phyloP scores from a whole-genome alignment of 2,329 filamentous ascomycete genomes.

The Pseudocercospora vitis region DNA sequence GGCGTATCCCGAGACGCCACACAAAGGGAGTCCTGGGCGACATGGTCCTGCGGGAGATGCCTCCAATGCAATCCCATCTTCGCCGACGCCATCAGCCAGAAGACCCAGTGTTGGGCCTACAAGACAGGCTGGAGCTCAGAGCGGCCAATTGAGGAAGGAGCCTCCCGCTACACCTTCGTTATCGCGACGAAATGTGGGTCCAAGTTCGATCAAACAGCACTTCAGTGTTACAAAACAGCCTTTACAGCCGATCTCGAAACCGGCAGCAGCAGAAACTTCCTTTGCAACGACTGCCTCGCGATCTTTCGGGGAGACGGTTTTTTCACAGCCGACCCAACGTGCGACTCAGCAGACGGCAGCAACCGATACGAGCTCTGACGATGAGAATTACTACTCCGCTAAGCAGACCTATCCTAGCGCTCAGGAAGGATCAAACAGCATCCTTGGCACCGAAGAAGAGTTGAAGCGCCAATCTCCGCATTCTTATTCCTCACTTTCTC shows the following conservation, averaged over 20 bases:
- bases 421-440: neutral
- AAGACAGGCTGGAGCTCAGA: neutral
- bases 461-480: slow-evolving; percentile 10
- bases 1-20: neutral
- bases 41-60: too few species aligned
- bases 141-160: neutral
- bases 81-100: neutral
- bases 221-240: slow-evolving; percentile 1
- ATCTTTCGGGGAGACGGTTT: slow-evolving; percentile 19
- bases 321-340: slow-evolving; percentile 2
- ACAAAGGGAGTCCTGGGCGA: too few species aligned
- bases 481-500: slow-evolving; percentile 13
- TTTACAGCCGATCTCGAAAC: neutral
- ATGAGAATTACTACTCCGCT: neutral
- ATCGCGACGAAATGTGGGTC: neutral
- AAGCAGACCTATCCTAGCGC: neutral
- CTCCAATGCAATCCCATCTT: neutral
- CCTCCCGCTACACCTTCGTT: neutral
- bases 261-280: neutral
- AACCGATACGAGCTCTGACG: slow-evolving; percentile 18
- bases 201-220: neutral
- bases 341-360: slow-evolving; percentile 19
- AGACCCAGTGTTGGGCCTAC: neutral
- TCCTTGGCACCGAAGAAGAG: neutral
- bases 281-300: slow-evolving; percentile 12